These are phyloP conservation scores for Epichloe coenophiala DNA, from an alignment of 2,329 filamentous ascomycete species.

Conservation along the genomic window DNA sequence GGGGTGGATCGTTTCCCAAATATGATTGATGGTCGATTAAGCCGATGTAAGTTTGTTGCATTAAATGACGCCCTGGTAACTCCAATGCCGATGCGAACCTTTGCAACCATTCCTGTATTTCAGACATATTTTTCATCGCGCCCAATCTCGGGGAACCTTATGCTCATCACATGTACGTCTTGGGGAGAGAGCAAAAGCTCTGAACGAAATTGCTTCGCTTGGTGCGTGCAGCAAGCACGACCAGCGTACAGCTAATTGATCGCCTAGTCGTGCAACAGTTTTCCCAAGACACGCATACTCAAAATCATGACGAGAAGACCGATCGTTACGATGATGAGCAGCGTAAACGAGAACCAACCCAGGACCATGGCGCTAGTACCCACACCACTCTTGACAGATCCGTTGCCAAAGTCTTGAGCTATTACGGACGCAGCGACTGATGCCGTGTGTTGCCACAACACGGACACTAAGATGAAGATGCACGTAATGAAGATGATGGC, in stretches of 20 bases:
- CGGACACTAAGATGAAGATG: constrained; percentile 60
- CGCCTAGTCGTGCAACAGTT: constrained; percentile 28
- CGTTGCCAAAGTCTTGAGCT: constrained; percentile 84
- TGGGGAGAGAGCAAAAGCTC: not conserved
- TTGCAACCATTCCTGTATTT: constrained; percentile 2
- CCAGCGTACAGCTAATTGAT: not conserved
- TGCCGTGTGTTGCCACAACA: constrained; percentile 86
- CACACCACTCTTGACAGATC: constrained; percentile 72
- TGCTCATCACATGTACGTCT: constrained; percentile 4
- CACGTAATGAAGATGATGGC: constrained; percentile 77
- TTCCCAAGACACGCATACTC: constrained; percentile 69
- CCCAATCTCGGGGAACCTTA: constrained; percentile 9
- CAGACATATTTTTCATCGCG: constrained; percentile 1
- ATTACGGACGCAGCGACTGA: constrained; percentile 91
- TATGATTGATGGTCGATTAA: constrained; percentile 19
- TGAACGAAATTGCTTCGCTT: not conserved
- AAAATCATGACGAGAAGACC: constrained; percentile 92
- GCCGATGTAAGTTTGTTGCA: too few species aligned
- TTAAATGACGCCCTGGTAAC: constrained; percentile 14
- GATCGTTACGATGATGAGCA: constrained; percentile 91
- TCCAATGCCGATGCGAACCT: constrained; percentile 21
- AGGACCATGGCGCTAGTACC: constrained; percentile 94
- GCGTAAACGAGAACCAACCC: constrained; percentile 91
- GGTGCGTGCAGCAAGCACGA: not conserved
- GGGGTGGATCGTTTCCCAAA: not conserved